Conservation (phyloP, 2,329 filamentous ascomycete genomes). For the Cercospora sesami region DNA sequence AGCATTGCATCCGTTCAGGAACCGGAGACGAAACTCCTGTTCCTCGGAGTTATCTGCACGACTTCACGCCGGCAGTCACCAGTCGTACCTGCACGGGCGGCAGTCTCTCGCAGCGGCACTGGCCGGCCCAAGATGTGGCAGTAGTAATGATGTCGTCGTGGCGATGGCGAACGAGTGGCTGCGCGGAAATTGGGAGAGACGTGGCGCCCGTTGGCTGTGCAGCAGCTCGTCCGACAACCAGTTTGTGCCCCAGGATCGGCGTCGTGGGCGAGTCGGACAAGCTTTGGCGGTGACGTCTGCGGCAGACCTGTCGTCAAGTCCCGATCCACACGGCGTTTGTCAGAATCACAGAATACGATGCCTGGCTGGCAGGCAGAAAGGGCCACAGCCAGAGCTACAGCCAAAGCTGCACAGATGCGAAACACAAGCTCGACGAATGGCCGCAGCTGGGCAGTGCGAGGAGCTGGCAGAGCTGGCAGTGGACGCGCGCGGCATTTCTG, state of each 20-base stretch:
- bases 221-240: neutral
- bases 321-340: neutral
- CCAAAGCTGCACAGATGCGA: neutral
- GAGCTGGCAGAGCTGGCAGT: neutral
- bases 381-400: neutral
- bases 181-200: neutral
- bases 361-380: neutral
- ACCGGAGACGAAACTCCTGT: neutral
- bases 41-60: neutral
- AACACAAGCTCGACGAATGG: neutral
- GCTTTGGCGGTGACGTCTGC: slow-evolving; percentile 5
- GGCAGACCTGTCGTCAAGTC: neutral
- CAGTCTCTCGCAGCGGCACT: neutral
- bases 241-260: neutral
- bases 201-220: neutral
- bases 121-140: neutral
- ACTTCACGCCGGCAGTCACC: neutral
- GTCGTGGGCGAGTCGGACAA: neutral
- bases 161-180: neutral
- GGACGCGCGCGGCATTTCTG: neutral
- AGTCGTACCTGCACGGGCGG: neutral
- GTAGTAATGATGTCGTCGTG: neutral
- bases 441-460: neutral
- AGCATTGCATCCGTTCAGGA: neutral
- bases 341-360: neutral